These are phyloP conservation scores for Caloboletus firmus DNA, from an alignment of 1,284 basidiomycete species.

Conservation along the genomic window DNA sequence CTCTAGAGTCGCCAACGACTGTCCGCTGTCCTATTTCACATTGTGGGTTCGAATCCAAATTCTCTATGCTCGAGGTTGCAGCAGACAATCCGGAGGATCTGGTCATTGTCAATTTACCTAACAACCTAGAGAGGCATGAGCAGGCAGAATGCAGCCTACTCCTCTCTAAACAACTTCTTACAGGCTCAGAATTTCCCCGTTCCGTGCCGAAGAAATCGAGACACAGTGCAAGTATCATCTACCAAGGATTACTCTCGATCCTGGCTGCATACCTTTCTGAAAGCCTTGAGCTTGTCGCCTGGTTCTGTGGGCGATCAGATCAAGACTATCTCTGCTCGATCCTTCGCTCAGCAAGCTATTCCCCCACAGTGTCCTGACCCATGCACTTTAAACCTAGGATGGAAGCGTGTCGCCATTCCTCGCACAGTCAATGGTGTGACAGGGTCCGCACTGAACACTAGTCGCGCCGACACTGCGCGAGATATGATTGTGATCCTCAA, in stretches of 20 bases:
- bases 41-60: slow-evolving; percentile 62
- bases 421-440: slow-evolving; percentile 45
- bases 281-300: slow-evolving; percentile 16
- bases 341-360: not conserved
- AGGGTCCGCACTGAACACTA: slow-evolving; percentile 48
- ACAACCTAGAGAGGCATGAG: slow-evolving; percentile 56
- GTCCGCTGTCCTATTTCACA: slow-evolving; percentile 70
- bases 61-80: slow-evolving; percentile 54
- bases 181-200: slow-evolving; percentile 8
- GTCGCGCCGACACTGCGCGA: slow-evolving; percentile 52
- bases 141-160: slow-evolving; percentile 61
- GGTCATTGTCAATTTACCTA: slow-evolving; percentile 21
- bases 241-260: slow-evolving; percentile 14
- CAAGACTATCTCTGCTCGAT: slow-evolving; percentile 43
- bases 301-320: slow-evolving; percentile 32
- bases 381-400: slow-evolving; percentile 43
- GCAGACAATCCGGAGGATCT: slow-evolving; percentile 37
- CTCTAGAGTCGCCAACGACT: slow-evolving; percentile 66
- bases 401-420: slow-evolving; percentile 52
- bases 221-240: slow-evolving; percentile 19
- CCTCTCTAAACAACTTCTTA: slow-evolving; percentile 24
- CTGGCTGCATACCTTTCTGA: slow-evolving; percentile 50
- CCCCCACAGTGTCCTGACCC: slow-evolving; percentile 39
- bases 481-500: slow-evolving; percentile 66
- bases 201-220: slow-evolving; percentile 15